Base-by-base conservation (phyloP, 2,329 filamentous ascomycete species). In the Hypoxylon sp. region DNA sequence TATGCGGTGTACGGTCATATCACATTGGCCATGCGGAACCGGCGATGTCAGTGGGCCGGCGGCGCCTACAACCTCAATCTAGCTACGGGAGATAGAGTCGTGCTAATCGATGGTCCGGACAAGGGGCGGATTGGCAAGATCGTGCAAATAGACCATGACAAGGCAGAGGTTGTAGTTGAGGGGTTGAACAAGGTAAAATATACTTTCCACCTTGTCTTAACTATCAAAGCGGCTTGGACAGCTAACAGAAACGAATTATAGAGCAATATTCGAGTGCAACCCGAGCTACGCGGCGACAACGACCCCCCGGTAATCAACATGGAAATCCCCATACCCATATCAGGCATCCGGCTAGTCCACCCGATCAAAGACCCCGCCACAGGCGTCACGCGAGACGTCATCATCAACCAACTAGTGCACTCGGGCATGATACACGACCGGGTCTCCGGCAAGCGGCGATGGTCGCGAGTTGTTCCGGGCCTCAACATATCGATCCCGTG, bases 111-210 rank as follows among this genome's bases (percentile, higher is more conserved):
- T 67, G 94, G 95, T 8, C 87, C 86, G 37, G 92, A 96, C 76
- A 92, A 90, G 82, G 94, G 94, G 75, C 93, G 91, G 82, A 96
- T 99, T 80, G 92, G 93, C 55, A 82, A 83, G n/a, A 88, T 98
- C 48, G 80, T 78, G 66, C 79, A 83, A 1, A 83, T 97, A 50
- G 81, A 88, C 71, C 69, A 76, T 3, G 80, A 85, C 10, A 82
- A 81, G 50, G 90, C 88, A 67, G 85, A 86, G 69, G 83, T 93
- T 50, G 84, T 81, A n/a, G 81, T 94, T 47, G 84, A 88, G 69
- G 87, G 85, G 24, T 74, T 90, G 67, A 90, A 91, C 76, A 84
- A 86, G 84, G 92, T 94, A 84, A 57, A 22, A 42, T 22, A 26
- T 3, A 29, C 47, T 9, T 44, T 44, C 3, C 17, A 4, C 17